phyloP scores from a whole-genome alignment of 139 green algal genomes.

The Auxenochlorella protothecoides region DNA sequence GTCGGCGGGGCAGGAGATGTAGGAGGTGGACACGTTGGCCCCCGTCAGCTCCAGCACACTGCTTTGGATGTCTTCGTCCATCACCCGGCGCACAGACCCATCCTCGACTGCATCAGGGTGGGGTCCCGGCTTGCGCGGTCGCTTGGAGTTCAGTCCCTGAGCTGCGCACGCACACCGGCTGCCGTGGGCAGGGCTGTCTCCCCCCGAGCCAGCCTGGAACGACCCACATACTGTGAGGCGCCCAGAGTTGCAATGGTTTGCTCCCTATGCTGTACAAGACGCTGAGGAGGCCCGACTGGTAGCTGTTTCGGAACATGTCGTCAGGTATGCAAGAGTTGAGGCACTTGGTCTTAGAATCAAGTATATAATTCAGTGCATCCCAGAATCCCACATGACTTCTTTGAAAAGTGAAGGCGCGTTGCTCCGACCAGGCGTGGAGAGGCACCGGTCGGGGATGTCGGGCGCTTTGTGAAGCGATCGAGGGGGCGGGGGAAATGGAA shows the following conservation, averaged over 20 bases:
- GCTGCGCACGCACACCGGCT: not conserved
- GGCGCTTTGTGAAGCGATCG: too few relatives aligned
- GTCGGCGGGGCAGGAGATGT: conserved; percentile 87
- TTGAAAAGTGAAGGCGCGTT: too few relatives aligned
- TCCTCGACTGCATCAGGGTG: conserved; percentile 67
- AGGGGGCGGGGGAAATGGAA: too few relatives aligned
- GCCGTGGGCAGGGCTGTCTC: not conserved
- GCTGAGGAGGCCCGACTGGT: conserved; percentile 86
- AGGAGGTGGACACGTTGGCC: conserved; percentile 84
- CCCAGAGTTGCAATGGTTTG: conserved; percentile 93
- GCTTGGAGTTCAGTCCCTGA: too few relatives aligned
- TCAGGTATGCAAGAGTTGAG: too few relatives aligned
- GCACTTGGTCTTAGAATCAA: too few relatives aligned
- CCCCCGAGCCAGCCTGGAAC: not conserved
- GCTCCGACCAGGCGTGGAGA: too few relatives aligned
- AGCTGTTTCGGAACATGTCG: conserved; percentile 74
- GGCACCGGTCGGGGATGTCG: too few relatives aligned
- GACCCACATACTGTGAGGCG: conserved; percentile 62
- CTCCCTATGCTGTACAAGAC: conserved; percentile 93
- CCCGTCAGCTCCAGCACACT: conserved; percentile 86
- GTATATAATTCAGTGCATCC: too few relatives aligned
- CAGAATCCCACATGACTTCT: too few relatives aligned
- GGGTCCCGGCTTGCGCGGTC: not conserved
- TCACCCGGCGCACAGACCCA: conserved; percentile 93
- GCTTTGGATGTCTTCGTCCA: conserved; percentile 91